Percentiles rank a stretch among this genome's conserved stretches.
These are phyloP conservation scores for Salix udensis DNA, from an alignment of 345 rosid species.

Conservation along the genomic window DNA sequence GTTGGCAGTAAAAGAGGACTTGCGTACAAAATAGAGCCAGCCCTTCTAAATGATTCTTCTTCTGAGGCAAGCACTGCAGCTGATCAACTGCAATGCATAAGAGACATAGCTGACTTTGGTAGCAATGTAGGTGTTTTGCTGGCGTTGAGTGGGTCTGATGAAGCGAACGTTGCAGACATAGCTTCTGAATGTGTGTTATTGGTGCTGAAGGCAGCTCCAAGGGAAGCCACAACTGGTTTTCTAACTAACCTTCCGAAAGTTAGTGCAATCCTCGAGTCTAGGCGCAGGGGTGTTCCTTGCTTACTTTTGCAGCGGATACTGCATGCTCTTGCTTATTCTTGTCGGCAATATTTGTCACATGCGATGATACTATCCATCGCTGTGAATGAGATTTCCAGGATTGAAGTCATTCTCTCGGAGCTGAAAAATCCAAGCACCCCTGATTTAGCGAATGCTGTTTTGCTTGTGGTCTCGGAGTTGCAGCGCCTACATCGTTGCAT, in stretches of 20 bases:
- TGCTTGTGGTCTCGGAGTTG: slow-evolving; percentile 57
- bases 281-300: slow-evolving; percentile 42
- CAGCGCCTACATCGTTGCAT: slow-evolving; percentile 65
- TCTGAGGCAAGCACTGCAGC: slow-evolving; percentile 33
- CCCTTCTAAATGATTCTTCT: slow-evolving; percentile 53
- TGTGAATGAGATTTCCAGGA: slow-evolving; percentile 49
- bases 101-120: slow-evolving; percentile 79
- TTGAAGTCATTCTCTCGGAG: slow-evolving; percentile 57
- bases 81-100: slow-evolving; percentile 55
- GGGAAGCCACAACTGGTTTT: slow-evolving; percentile 86
- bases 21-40: slow-evolving; percentile 48
- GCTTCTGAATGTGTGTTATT: slow-evolving; percentile 84
- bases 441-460: slow-evolving; percentile 57
- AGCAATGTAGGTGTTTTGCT: slow-evolving; percentile 65
- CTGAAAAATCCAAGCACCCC: slow-evolving; percentile 49
- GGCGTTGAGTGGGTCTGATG: slow-evolving; percentile 46
- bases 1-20: slow-evolving; percentile 50
- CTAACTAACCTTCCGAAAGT: slow-evolving; percentile 79
- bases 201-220: slow-evolving; percentile 75
- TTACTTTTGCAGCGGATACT: slow-evolving; percentile 63
- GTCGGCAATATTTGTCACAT: slow-evolving; percentile 75
- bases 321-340: slow-evolving; percentile 74
- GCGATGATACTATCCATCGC: slow-evolving; percentile 84
- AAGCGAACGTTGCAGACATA: slow-evolving; percentile 49
- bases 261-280: slow-evolving; percentile 53